A percentile compares a stretch with the other conserved stretches of the same genome.
These are phyloP conservation scores for Kentomonas sorsogonicus DNA, from an alignment of 208 protist genomes.

Conservation along the genomic window DNA sequence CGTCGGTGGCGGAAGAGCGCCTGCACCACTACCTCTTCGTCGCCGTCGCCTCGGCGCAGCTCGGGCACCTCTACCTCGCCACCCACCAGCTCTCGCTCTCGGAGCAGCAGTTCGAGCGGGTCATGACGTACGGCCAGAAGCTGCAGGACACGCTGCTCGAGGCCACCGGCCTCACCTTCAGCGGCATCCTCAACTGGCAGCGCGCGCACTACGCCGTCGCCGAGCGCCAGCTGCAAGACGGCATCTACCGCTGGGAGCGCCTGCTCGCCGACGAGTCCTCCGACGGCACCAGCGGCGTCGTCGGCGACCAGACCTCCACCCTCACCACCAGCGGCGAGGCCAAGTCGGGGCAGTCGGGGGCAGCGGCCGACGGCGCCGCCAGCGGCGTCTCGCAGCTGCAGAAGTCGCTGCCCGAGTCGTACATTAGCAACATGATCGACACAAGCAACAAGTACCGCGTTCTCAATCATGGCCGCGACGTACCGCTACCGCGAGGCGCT, in stretches of 20 bases:
- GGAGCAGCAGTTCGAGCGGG: conserved; percentile 53
- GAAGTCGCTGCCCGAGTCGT: conserved; percentile 37
- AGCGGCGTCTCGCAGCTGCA: not conserved
- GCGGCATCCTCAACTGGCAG: conserved; percentile 70
- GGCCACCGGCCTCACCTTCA: conserved; percentile 61
- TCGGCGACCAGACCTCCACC: not conserved
- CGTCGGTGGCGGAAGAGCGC: conserved; percentile 40
- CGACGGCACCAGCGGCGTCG: not conserved
- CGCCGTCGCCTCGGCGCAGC: conserved; percentile 54
- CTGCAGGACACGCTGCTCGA: conserved; percentile 44
- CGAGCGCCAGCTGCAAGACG: conserved; percentile 50
- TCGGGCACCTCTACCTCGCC: conserved; percentile 82
- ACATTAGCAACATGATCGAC: conserved; percentile 37
- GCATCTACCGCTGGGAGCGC: conserved; percentile 50
- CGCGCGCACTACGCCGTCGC: conserved; percentile 69
- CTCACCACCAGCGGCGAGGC: not conserved
- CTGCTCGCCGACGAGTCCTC: conserved; percentile 9
- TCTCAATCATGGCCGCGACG: conserved; percentile 53
- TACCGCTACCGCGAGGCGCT: conserved; percentile 88
- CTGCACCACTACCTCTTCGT: conserved; percentile 57
- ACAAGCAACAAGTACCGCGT: conserved; percentile 63
- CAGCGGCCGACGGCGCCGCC: not conserved
- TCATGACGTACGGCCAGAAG: conserved; percentile 29
- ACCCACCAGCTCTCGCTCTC: conserved; percentile 72
- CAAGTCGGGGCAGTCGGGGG: not conserved